Base-by-base conservation (phyloP, 495 filamentous ascomycete genomes). In the Bacidia gigantensis region DNA sequence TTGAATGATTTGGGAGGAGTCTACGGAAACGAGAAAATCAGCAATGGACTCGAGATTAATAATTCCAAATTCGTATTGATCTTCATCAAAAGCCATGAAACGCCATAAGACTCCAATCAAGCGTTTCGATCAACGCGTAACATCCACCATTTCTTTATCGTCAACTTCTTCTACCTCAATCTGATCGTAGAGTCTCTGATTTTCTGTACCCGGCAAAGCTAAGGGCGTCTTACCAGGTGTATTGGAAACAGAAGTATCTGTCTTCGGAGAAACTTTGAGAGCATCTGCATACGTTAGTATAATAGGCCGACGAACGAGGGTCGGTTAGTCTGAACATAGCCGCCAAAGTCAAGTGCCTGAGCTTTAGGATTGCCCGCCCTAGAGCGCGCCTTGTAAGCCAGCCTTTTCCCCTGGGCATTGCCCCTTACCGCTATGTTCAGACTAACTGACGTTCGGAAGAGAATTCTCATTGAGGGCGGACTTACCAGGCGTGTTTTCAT, bases 101-200 rank as follows among this genome's bases (percentile, higher is more conserved):
- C 41, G 41, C 41, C 41, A 17, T 5, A 5, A 44, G 7, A 22
- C 17, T 44, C 7, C 41, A n/a, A n/a, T n/a, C 41, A 44, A 5
- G 20, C 7, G 5, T 9, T 5, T 44, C 12, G 17, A 9, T 55
- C 49, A 50, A 21, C 53, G 49, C 26, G 54, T 52, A 54, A 63
- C 62, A 49, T 62, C 56, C 24, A 52, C 47, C 45, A 40, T 55
- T 25, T 65, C 59, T 24, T 54, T 53, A 18, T 66, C 64, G 22
- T 57, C 57, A 9, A 62, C 54, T 52, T 66, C 65, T 38, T 62
- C 65, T 46, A 64, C 60, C 45, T 65, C 58, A 22, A 62, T 63
- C 26, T 57, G 50, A 9, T 53, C 29, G 26, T 54, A 44, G 43
- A 57, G 22, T 52, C 42, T 43, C 43, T 53, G 43, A 21, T 54